phyloP scores from a whole-genome alignment of 208 protist species.

The Acanthamoeba culbertsoni region DNA sequence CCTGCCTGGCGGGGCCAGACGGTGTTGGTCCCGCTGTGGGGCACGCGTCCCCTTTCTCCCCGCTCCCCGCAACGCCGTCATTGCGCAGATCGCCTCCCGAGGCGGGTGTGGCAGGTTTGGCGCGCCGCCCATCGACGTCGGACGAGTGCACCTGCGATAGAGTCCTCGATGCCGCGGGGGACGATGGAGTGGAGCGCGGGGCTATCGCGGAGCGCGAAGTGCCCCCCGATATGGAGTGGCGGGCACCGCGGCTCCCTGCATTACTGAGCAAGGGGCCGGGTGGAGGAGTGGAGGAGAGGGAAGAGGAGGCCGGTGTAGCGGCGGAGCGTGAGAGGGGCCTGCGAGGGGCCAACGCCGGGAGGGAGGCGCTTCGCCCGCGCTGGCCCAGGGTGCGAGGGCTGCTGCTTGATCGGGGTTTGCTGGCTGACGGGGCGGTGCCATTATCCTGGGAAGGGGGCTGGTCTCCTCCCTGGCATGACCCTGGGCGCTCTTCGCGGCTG shows the following conservation, averaged over 20 bases:
- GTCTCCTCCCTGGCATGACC: background rate
- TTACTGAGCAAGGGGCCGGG: too few relatives aligned
- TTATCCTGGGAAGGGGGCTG: too few relatives aligned
- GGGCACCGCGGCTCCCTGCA: too few relatives aligned
- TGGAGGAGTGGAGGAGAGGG: background rate
- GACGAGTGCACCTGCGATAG: too few relatives aligned
- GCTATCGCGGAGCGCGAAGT: background rate
- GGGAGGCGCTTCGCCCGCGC: background rate
- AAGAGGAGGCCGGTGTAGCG: background rate
- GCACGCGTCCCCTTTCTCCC: too few relatives aligned
- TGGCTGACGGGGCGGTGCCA: background rate
- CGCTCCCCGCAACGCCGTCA: too few relatives aligned
- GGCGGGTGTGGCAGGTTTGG: too few relatives aligned
- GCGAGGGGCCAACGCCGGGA: background rate
- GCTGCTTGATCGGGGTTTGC: background rate
- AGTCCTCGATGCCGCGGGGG: background rate
- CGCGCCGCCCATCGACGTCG: too few relatives aligned
- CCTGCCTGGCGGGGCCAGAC: too few relatives aligned
- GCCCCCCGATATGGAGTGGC: background rate
- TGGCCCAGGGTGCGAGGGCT: background rate
- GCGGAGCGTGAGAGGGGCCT: background rate
- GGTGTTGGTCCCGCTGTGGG: too few relatives aligned
- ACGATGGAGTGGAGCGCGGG: background rate
- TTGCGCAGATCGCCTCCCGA: too few relatives aligned
- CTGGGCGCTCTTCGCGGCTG: too few relatives aligned